These are phyloP conservation scores for Aspergillus spinulosporus DNA, from an alignment of 2,329 filamentous ascomycete species.

Conservation along the genomic window DNA sequence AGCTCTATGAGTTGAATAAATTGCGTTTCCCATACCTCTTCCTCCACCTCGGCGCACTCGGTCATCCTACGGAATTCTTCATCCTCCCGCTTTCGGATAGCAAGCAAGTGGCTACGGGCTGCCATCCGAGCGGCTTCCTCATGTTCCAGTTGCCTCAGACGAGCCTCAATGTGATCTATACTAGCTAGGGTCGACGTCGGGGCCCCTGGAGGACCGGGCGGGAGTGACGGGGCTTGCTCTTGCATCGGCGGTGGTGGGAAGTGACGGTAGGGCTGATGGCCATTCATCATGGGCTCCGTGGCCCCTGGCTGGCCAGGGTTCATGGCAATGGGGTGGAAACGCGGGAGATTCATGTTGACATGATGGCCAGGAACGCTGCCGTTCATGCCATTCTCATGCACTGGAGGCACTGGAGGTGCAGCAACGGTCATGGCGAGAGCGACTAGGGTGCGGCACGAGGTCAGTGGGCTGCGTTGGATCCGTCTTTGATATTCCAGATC, in stretches of 20 bases:
- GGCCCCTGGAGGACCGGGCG: conserved; percentile 25
- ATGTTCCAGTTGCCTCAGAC: conserved; percentile 41
- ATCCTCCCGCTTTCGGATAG: conserved; percentile 42
- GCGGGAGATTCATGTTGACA: conserved; percentile 36
- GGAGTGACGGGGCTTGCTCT: conserved; percentile 26
- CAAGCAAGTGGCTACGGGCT: conserved; percentile 38
- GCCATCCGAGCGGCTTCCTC: conserved; percentile 43
- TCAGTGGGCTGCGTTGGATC: conserved; percentile 15
- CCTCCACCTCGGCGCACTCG: conserved; percentile 41
- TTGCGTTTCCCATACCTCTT: conserved; percentile 36
- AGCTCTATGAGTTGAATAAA: neutral
- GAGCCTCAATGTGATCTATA: conserved; percentile 42
- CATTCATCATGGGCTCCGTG: conserved; percentile 36
- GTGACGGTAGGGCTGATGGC: conserved; percentile 35
- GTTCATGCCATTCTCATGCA: conserved; percentile 36
- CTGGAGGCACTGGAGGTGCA: conserved; percentile 38
- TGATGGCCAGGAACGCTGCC: conserved; percentile 26
- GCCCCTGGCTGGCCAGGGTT: conserved; percentile 39
- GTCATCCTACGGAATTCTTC: conserved; percentile 44
- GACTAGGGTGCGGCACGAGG: conserved; percentile 3
- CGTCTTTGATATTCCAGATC: neutral
- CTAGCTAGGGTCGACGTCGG: conserved; percentile 28
- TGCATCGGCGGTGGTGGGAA: conserved; percentile 34
- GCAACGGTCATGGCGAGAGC: conserved; percentile 36
- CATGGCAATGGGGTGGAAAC: conserved; percentile 45